Conservation (phyloP, 495 filamentous ascomycete genomes). For the Aspergillus sclerotiicarbonarius region DNA sequence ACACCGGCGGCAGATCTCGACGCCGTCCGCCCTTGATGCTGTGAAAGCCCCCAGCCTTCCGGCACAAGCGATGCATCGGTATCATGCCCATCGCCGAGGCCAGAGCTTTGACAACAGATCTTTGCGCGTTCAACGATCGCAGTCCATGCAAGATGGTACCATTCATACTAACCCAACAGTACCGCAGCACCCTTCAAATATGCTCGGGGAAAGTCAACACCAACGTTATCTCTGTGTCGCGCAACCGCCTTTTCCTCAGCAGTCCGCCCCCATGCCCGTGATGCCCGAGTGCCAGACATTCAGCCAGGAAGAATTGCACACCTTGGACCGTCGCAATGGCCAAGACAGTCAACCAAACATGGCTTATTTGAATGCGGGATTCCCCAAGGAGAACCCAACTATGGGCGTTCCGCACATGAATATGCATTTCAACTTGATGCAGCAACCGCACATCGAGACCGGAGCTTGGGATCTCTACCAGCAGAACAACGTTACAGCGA, state of each 20-base stretch:
- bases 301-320: slow-evolving; percentile 39
- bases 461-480: slow-evolving; percentile 31
- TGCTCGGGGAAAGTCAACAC: slow-evolving; percentile 73
- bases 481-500: slow-evolving; percentile 18
- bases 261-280: slow-evolving; percentile 21
- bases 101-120: slow-evolving; percentile 72
- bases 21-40: slow-evolving; percentile 70
- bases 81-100: slow-evolving; percentile 66
- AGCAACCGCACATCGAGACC: slow-evolving; percentile 26
- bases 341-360: slow-evolving; percentile 20
- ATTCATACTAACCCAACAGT: slow-evolving; percentile 66
- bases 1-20: slow-evolving; percentile 88
- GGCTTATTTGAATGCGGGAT: slow-evolving; percentile 20
- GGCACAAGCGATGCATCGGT: slow-evolving; percentile 50
- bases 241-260: slow-evolving; percentile 45
- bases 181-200: slow-evolving; percentile 50
- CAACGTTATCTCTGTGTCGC: slow-evolving; percentile 58
- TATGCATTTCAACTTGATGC: slow-evolving; percentile 26
- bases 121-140: slow-evolving; percentile 47
- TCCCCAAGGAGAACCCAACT: slow-evolving; percentile 14
- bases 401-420: slow-evolving; percentile 20
- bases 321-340: slow-evolving; percentile 20
- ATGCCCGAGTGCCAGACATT: slow-evolving; percentile 30
- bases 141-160: slow-evolving; percentile 50
- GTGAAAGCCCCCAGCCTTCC: slow-evolving; percentile 62